These are phyloP conservation scores for Phanerochaete sordida DNA, from an alignment of 768 basidiomycete species.

Conservation along the genomic window DNA sequence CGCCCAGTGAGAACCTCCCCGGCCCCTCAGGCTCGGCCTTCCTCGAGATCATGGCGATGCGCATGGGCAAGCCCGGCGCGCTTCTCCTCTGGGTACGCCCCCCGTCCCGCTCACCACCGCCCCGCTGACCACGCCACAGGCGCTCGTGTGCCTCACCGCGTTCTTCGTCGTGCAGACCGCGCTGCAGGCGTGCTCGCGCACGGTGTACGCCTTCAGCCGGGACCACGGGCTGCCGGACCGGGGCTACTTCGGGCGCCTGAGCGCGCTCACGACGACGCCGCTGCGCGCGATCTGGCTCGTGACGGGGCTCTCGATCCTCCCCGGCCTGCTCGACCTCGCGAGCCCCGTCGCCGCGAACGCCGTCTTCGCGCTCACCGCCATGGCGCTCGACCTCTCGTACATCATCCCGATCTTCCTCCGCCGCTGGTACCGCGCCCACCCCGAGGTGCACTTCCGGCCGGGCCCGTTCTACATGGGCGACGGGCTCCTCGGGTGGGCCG, in stretches of 20 bases:
- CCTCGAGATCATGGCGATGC: slow-evolving; percentile 71
- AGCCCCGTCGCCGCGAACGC: slow-evolving; percentile 75
- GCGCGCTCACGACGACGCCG: slow-evolving; percentile 63
- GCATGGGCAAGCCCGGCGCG: slow-evolving; percentile 74
- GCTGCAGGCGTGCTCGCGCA: slow-evolving; percentile 77
- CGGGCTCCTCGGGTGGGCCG: slow-evolving; percentile 56
- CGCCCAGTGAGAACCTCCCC: slow-evolving; percentile 54
- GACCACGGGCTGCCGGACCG: slow-evolving; percentile 77
- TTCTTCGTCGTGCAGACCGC: slow-evolving; percentile 83
- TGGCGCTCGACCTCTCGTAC: slow-evolving; percentile 76
- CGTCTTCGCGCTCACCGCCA: slow-evolving; percentile 78
- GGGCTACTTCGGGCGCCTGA: slow-evolving; percentile 72
- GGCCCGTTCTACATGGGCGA: slow-evolving; percentile 86
- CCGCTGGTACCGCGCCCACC: slow-evolving; percentile 64
- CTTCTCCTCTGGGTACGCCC: slow-evolving; percentile 69
- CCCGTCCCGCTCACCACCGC: background rate
- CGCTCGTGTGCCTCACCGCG: slow-evolving; percentile 78
- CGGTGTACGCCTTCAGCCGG: slow-evolving; percentile 80
- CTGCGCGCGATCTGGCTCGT: slow-evolving; percentile 74
- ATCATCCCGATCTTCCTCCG: slow-evolving; percentile 75
- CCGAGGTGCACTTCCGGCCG: slow-evolving; percentile 80
- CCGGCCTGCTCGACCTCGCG: slow-evolving; percentile 73
- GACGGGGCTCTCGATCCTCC: slow-evolving; percentile 63
- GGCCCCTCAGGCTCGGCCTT: slow-evolving; percentile 71
- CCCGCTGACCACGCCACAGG: slow-evolving; percentile 29